These are phyloP conservation scores for Ceratobasidium theobromae DNA, from an alignment of 1,284 basidiomycete species.

Conservation along the genomic window DNA sequence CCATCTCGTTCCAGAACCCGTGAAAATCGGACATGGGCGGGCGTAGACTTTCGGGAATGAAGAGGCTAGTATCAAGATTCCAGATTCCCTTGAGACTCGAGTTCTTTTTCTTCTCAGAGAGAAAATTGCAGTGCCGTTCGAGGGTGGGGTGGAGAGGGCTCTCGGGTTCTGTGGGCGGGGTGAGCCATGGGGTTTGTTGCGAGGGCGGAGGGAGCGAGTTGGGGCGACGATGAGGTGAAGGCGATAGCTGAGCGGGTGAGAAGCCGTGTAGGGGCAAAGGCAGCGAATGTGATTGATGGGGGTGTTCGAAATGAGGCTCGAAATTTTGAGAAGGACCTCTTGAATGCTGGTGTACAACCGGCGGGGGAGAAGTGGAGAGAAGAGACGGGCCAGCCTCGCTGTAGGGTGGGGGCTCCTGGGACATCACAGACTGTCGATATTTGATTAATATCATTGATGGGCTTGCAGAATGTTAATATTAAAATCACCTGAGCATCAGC, in stretches of 20 bases:
- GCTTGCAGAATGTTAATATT: too few species aligned
- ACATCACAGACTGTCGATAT: neutral
- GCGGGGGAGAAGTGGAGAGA: neutral
- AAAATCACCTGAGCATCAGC: slow-evolving; percentile 9
- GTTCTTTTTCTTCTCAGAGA: neutral
- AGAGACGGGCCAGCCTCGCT: neutral
- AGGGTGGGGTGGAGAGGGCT: neutral
- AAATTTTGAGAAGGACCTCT: too few species aligned
- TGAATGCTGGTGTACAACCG: neutral
- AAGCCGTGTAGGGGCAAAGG: too few species aligned
- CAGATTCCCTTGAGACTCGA: slow-evolving; percentile 10
- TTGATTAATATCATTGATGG: neutral
- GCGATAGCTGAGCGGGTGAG: too few species aligned
- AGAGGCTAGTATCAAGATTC: slow-evolving; percentile 7
- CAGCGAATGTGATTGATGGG: too few species aligned
- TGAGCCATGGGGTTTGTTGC: neutral
- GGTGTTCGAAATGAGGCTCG: too few species aligned
- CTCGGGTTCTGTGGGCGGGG: neutral
- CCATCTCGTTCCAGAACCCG: slow-evolving; percentile 31
- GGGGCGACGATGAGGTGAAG: too few species aligned
- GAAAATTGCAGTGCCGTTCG: slow-evolving; percentile 1
- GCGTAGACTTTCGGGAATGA: slow-evolving; percentile 8
- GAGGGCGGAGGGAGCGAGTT: neutral
- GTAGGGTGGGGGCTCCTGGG: slow-evolving; percentile 20
- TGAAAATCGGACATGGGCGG: slow-evolving; percentile 15